Evolutionary conservation across 768 basidiomycete species (phyloP).

Genomic region (Leccinum broughii): DNA sequence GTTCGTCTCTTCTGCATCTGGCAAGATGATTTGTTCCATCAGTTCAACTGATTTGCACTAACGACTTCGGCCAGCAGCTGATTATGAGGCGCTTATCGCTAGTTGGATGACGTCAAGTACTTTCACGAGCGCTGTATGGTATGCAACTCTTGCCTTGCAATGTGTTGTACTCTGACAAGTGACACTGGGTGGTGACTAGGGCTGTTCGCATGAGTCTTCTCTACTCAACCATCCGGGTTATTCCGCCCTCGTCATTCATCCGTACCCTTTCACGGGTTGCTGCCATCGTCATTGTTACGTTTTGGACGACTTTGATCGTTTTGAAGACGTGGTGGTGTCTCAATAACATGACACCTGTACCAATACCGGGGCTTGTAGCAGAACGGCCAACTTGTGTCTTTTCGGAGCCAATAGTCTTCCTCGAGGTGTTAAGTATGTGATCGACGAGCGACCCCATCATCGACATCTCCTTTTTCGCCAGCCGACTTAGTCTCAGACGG

Average conservation of each 20-base stretch:
- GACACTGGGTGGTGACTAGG: background rate
- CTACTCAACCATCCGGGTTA: background rate
- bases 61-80: background rate
- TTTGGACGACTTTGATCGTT: background rate
- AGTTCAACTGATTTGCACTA: background rate
- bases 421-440: background rate
- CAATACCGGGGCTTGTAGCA: background rate
- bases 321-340: constrained; percentile 3
- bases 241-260: background rate
- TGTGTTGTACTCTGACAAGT: background rate
- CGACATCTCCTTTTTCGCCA: background rate
- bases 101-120: background rate
- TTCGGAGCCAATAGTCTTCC: background rate
- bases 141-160: background rate
- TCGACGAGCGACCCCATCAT: background rate
- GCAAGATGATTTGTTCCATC: background rate
- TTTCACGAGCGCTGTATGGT: background rate
- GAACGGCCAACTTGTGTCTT: background rate
- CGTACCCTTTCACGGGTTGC: background rate
- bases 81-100: background rate
- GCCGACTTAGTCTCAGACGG: background rate
- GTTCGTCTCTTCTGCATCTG: background rate
- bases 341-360: background rate
- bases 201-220: background rate
- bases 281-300: background rate